Evolutionary conservation across 352 stramenopile genomes (phyloP).

Genomic region (Pythium aristosporum): DNA sequence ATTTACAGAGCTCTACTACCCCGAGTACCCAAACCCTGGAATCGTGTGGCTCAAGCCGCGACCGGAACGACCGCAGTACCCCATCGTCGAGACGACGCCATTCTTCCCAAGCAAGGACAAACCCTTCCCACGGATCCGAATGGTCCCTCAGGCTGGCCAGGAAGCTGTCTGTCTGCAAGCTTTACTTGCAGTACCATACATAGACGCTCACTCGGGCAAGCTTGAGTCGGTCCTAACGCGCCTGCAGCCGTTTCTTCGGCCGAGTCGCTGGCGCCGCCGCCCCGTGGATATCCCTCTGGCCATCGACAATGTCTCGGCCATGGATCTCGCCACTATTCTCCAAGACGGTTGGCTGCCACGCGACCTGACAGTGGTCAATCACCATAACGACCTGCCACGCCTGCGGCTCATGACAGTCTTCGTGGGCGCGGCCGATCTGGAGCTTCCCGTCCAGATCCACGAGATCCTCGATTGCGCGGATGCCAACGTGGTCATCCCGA

Average conservation of each 20-base stretch:
- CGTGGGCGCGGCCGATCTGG: background rate
- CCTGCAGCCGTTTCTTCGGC: background rate
- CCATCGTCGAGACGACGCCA: background rate
- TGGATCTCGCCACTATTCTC: background rate
- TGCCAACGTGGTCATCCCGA: background rate
- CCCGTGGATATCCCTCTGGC: background rate
- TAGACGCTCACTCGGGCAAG: background rate
- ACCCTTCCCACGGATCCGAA: conserved; percentile 1
- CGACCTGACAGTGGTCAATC: background rate
- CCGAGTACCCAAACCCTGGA: background rate
- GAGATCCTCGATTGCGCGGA: background rate
- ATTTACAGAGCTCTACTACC: conserved; percentile 8
- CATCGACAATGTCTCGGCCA: background rate
- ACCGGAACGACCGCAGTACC: background rate
- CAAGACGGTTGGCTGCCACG: background rate
- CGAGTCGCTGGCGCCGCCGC: background rate
- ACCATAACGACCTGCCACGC: background rate
- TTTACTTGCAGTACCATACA: background rate
- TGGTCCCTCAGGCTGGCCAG: background rate
- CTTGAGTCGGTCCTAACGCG: background rate
- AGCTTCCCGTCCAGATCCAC: background rate
- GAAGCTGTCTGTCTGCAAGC: background rate
- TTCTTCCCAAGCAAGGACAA: background rate
- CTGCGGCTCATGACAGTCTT: background rate
- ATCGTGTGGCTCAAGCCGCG: background rate